Conservation (phyloP, 2,329 filamentous ascomycete genomes). For the Trichoderma oligosporum region DNA sequence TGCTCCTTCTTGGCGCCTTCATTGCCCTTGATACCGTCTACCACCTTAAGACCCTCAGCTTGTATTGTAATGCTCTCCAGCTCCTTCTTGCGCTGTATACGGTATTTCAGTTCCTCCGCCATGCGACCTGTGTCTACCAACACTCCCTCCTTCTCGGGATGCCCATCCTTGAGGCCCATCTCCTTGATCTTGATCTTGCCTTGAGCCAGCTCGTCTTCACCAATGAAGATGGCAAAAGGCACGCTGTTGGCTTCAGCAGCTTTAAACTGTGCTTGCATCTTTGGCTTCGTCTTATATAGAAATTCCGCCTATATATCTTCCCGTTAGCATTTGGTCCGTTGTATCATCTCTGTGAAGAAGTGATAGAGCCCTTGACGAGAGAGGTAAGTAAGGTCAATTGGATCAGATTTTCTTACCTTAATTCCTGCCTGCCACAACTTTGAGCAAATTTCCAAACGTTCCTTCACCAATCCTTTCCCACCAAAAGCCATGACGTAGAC, state of each 20-base stretch:
- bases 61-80: constrained; percentile 42
- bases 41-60: constrained; percentile 45
- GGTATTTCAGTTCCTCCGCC: constrained; percentile 57
- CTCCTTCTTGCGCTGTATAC: constrained; percentile 42
- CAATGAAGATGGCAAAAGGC: constrained; percentile 83
- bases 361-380: neutral
- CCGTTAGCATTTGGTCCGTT: constrained; percentile 21
- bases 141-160: constrained; percentile 87
- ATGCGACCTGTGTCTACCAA: constrained; percentile 63
- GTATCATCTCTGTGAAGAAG: too few species aligned
- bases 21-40: constrained; percentile 45
- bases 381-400: neutral
- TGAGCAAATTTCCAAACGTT: constrained; percentile 77
- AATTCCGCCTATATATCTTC: constrained; percentile 64
- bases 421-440: constrained; percentile 82
- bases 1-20: constrained; percentile 27
- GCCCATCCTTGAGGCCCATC: constrained; percentile 68
- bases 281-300: constrained; percentile 84
- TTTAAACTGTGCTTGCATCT: constrained; percentile 86
- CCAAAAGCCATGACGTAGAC: constrained; percentile 95
- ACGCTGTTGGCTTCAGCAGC: constrained; percentile 75
- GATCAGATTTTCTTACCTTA: constrained; percentile 52
- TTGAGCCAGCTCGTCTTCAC: constrained; percentile 79
- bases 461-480: constrained; percentile 75
- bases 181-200: constrained; percentile 87